Base-by-base conservation (phyloP, 148 eudicot species). In the Chenopodium quinoa region DNA sequence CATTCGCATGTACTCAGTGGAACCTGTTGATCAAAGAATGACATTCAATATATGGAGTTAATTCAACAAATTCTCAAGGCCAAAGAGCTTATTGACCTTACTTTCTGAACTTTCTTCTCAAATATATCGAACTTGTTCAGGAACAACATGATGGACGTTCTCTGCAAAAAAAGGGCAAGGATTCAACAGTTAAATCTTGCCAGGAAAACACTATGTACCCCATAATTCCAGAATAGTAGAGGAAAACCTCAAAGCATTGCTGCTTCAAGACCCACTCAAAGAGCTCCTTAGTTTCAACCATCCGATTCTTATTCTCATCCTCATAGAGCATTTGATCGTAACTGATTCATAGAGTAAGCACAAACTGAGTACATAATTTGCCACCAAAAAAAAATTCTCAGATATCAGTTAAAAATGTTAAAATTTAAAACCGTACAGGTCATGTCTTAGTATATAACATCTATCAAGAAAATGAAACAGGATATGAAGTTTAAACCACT, bases 201-300 rank as follows among this genome's bases (percentile, higher is more conserved):
- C 3, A 16, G 70, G 29, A 77, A 69, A 73, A 27, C 32, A 37
- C 73, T 72, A 58, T 10, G 11, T 10, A 50, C 37, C 23, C 34
- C 8, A 74, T 13, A 25, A 48, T 50, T 25, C 22, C 54, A 74
- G 37, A 74, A 25, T 72, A 81, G n/a, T 68, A 73, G 73, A 79
- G n/a, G 52, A 76, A 69, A 84, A 95, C 99, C 97, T 95, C 97
- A 80, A 95, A 95, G 84, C 96, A 95, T 17, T 91, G 94, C 86
- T 95, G 99, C 91, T 93, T 92, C 25, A 95, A 90, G 83, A 95
- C 92, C 99, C 99, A 95, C 75, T 95, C 99, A 78, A 95, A 95
- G 82, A 95, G 95, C 82, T 93, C 99, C 87, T 88, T 95, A 48
- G 97, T 86, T 82, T 95, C 99, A 93, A 90, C 85, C 94, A 95